These are phyloP conservation scores for Aspergillus sp. DNA, from an alignment of 2,329 filamentous ascomycete species.

Conservation along the genomic window DNA sequence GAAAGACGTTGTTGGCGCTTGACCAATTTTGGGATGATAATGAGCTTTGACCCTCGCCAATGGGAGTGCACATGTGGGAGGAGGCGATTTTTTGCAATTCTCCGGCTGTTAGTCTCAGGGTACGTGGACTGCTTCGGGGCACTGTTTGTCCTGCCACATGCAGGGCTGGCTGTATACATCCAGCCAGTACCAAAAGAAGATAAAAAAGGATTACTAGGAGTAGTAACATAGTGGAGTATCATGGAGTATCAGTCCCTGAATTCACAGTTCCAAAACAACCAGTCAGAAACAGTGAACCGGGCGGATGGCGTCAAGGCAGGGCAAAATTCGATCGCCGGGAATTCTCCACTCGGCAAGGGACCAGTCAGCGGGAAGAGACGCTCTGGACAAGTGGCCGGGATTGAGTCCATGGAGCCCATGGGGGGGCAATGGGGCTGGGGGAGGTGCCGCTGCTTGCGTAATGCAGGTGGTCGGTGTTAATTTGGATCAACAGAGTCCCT, in stretches of 20 bases:
- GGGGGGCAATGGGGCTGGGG: constrained; percentile 24
- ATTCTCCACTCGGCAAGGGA: constrained; percentile 33
- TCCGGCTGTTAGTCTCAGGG: not conserved
- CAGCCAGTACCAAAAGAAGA: not conserved
- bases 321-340: constrained; percentile 24
- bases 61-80: not conserved
- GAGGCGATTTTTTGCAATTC: not conserved
- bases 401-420: constrained; percentile 12
- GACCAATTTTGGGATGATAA: constrained; percentile 2
- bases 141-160: too few species aligned
- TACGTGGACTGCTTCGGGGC: too few species aligned
- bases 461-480: constrained; percentile 23
- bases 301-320: constrained; percentile 22
- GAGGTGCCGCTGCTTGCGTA: constrained; percentile 30
- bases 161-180: not conserved
- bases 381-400: constrained; percentile 24
- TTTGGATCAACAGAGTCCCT: constrained; percentile 23
- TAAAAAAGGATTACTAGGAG: not conserved
- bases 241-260: not conserved
- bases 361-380: constrained; percentile 16
- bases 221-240: too few species aligned
- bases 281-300: constrained; percentile 11
- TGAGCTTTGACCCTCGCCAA: constrained; percentile 1
- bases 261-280: constrained; percentile 1
- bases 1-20: constrained; percentile 5